Evolutionary conservation across 2,329 filamentous ascomycete genomes (phyloP), one percentile per base, ranked within the genome.

Genomic region (Epicoccum nigrum): DNA sequence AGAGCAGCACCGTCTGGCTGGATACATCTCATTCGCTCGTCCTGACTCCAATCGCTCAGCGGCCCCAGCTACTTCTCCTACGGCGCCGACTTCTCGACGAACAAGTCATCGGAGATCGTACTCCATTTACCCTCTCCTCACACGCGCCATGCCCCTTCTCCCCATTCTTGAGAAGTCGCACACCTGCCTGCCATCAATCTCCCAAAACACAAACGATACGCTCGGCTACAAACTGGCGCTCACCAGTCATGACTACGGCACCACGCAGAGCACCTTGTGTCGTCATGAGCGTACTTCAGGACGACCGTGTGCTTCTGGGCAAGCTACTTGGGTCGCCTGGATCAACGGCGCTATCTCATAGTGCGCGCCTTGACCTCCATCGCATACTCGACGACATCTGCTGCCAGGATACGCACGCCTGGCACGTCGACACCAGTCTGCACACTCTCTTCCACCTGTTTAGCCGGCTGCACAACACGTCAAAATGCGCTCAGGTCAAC

Each of bases 371-470:
- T 15, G 15, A 23, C 4, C 3, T 37, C 45, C 45, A 47, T 41
- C 9, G 45, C 33, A 16, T 47, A 47, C 13, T 47, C 35, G 37
- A 47, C 41, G 2, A 47, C 16, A 11, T 47, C 45, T n/a, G 45
- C 45, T 2, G 45, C 41, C 21, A 47, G 8, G 21, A 47, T 21
- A 20, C 45, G 9, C 34, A 47, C 7, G 37, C 37, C 13, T 32
- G n/a, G 1, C 35, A 13, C 1, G 13, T 25, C 5, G 45, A 37
- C 13, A 47, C 15, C 12, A 30, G 45, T 4, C 11, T 21, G 7
- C 3, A 15, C 11, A 20, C 30, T 7, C 11, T 6, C 15, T 21
- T 28, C 30, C 28, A 35, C 21, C 41, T 37, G 19, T 47, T 30
- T 8, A 47, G 33, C 12, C 45, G 37, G 4, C 2, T 7, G 8